A percentile compares a stretch with the other conserved stretches of the same genome.
These are phyloP conservation scores for Acanthamoeba castellanii DNA, from an alignment of 208 protist species.

Conservation along the genomic window DNA sequence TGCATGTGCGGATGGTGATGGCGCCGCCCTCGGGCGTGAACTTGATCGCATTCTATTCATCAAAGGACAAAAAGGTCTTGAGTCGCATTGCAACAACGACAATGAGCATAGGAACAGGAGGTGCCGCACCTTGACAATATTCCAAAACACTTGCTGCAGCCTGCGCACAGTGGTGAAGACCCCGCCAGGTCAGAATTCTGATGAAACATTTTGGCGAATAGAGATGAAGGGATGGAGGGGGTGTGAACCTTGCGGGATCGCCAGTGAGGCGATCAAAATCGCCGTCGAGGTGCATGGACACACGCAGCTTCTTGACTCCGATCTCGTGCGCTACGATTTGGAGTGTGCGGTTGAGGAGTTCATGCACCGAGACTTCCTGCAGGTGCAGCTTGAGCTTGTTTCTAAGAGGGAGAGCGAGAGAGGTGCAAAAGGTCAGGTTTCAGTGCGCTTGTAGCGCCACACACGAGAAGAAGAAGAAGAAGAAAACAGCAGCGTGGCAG, in stretches of 20 bases:
- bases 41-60: slow-evolving; percentile 24
- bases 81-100: no score
- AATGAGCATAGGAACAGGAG: not conserved
- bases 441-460: no score
- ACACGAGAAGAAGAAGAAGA: no score
- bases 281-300: not conserved
- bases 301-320: not conserved
- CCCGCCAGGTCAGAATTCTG: no score
- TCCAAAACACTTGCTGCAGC: not conserved
- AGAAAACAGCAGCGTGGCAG: no score
- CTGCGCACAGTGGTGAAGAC: no score
- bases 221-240: no score
- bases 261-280: not conserved
- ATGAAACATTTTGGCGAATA: no score
- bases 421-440: no score
- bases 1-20: not conserved
- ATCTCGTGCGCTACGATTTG: not conserved
- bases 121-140: not conserved
- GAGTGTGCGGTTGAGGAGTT: slow-evolving; percentile 4
- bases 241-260: not conserved
- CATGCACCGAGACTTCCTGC: not conserved
- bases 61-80: not conserved
- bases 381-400: slow-evolving; percentile 7
- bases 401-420: no score
- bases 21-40: slow-evolving; percentile 26